Conservation (phyloP, 2,329 filamentous ascomycete genomes). For the Hortaea sp. region DNA sequence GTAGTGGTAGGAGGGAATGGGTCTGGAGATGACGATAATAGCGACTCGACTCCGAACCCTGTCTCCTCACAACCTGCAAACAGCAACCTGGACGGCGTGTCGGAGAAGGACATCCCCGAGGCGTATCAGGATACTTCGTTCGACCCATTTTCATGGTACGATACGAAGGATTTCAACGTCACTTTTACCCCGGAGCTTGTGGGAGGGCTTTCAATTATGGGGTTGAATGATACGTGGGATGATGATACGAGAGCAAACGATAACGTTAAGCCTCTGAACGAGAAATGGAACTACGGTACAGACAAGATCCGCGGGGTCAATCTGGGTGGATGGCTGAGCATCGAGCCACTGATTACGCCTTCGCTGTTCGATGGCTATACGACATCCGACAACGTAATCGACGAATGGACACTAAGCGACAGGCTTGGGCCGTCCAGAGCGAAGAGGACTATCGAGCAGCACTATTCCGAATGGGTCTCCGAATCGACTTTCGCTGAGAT, state of each 20-base stretch:
- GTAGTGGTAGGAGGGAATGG: constrained; percentile 37
- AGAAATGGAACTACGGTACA: constrained; percentile 68
- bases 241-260: constrained; percentile 69
- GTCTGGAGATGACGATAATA: constrained; percentile 8
- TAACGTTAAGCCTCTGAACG: constrained; percentile 66
- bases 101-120: constrained; percentile 35
- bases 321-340: constrained; percentile 81
- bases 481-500: constrained; percentile 80
- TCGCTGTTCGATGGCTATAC: constrained; percentile 70
- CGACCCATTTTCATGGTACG: constrained; percentile 86
- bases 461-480: constrained; percentile 82
- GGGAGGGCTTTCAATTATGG: constrained; percentile 84
- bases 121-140: constrained; percentile 65
- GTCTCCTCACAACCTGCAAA: constrained; percentile 29
- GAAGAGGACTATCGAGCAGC: constrained; percentile 64
- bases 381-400: constrained; percentile 56
- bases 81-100: constrained; percentile 35
- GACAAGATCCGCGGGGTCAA: constrained; percentile 83
- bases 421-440: constrained; percentile 59
- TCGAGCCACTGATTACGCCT: constrained; percentile 93
- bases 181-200: constrained; percentile 82
- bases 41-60: constrained; percentile 13
- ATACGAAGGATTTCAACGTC: constrained; percentile 83
- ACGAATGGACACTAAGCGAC: constrained; percentile 73
- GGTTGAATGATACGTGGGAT: constrained; percentile 75